Conservation (phyloP, 306 rosid genomes). For the barrel medic (Medicago truncatula) region MtrunA17r5.0-ANR NC_053046.1:13002001-13002500, state of each 20-base stretch:
- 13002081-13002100: too few species aligned
- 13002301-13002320: slow-evolving; percentile 43
- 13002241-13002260: slow-evolving; percentile 12
- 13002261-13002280: slow-evolving; percentile 28
- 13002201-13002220: not conserved
- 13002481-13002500: not conserved
- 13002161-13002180: too few species aligned
- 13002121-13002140: slow-evolving; percentile 39
- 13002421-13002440: not conserved
- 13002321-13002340: slow-evolving; percentile 23
- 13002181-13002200: slow-evolving; percentile 27
- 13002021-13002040: too few species aligned
- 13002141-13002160: not conserved
- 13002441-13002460: slow-evolving; percentile 1
- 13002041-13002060: too few species aligned
- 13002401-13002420: not conserved
- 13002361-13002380: not conserved
- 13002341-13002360: not conserved
- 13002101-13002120: slow-evolving; percentile 35
- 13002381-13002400: not conserved
- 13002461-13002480: not conserved
- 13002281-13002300: slow-evolving; percentile 35
- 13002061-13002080: too few species aligned
- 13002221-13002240: not conserved
- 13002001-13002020: too few species aligned